phyloP scores from a whole-genome alignment of 2,329 filamentous ascomycete genomes.

The Camillea tinctor region DNA sequence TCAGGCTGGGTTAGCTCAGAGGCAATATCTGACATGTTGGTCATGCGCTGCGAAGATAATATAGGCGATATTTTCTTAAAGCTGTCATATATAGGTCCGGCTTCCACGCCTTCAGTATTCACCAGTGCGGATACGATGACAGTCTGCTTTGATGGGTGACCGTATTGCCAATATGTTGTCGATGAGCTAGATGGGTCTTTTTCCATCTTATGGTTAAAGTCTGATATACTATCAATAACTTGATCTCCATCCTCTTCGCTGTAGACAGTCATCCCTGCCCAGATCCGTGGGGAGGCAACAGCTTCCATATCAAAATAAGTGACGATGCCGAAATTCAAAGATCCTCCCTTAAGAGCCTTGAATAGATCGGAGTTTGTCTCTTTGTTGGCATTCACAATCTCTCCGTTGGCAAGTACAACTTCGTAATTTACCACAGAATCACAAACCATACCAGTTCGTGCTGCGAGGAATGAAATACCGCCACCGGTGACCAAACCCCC shows the following conservation, averaged over 20 bases:
- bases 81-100: too few species aligned
- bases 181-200: too few species aligned
- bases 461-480: conserved; percentile 29
- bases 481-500: conserved; percentile 29
- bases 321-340: conserved; percentile 39
- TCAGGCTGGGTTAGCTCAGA: too few species aligned
- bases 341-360: conserved; percentile 41
- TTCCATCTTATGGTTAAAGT: too few species aligned
- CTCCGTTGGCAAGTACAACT: conserved; percentile 42
- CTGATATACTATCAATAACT: too few species aligned
- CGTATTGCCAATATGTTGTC: too few species aligned
- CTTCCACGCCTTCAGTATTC: too few species aligned
- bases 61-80: neutral
- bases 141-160: too few species aligned
- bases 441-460: conserved; percentile 37
- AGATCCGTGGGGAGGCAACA: neutral
- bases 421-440: conserved; percentile 40
- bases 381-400: conserved; percentile 37
- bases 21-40: neutral
- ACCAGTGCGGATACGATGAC: too few species aligned
- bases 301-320: conserved; percentile 15
- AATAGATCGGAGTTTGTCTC: conserved; percentile 38
- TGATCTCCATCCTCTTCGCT: neutral
- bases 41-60: neutral
- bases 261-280: neutral